Conservation (phyloP, 1,284 basidiomycete species). For the Heimioporus retisporus region DNA sequence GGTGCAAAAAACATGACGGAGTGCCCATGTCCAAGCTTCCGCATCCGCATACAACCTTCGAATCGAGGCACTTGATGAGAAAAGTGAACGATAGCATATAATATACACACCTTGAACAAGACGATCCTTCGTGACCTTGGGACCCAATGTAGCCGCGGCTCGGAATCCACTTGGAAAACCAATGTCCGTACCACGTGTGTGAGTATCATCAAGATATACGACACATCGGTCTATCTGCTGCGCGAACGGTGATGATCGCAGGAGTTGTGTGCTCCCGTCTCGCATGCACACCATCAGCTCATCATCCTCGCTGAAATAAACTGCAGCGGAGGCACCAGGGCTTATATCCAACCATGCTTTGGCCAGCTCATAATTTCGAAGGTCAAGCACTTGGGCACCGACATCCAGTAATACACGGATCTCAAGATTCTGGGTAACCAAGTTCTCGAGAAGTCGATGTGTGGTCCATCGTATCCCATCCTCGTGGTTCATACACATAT, state of each 20-base stretch:
- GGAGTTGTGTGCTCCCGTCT: conserved; percentile 48
- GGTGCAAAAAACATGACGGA: too few relatives aligned
- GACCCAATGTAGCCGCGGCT: too few relatives aligned
- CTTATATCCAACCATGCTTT: conserved; percentile 50
- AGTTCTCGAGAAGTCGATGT: conserved; percentile 42
- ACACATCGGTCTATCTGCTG: conserved; percentile 54
- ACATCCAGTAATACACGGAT: conserved; percentile 45
- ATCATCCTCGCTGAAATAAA: conserved; percentile 59
- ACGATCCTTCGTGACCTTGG: too few relatives aligned
- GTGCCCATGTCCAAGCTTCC: too few relatives aligned
- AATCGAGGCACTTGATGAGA: too few relatives aligned
- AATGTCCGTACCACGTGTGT: conserved; percentile 68
- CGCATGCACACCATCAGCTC: conserved; percentile 51
- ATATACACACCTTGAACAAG: too few relatives aligned
- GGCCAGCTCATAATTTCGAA: conserved; percentile 24
- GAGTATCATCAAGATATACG: conserved; percentile 66
- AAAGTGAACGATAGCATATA: too few relatives aligned
- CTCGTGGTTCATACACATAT: conserved; percentile 8
- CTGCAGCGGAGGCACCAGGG: conserved; percentile 47
- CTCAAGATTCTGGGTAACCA: conserved; percentile 46
- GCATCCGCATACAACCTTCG: too few relatives aligned
- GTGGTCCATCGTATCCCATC: conserved; percentile 40
- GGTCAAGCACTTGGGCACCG: too few relatives aligned
- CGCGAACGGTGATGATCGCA: conserved; percentile 54
- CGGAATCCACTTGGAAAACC: conserved; percentile 52